These are phyloP conservation scores for Hymenoscyphus repandus DNA, from an alignment of 2,329 filamentous ascomycete species.

Conservation along the genomic window DNA sequence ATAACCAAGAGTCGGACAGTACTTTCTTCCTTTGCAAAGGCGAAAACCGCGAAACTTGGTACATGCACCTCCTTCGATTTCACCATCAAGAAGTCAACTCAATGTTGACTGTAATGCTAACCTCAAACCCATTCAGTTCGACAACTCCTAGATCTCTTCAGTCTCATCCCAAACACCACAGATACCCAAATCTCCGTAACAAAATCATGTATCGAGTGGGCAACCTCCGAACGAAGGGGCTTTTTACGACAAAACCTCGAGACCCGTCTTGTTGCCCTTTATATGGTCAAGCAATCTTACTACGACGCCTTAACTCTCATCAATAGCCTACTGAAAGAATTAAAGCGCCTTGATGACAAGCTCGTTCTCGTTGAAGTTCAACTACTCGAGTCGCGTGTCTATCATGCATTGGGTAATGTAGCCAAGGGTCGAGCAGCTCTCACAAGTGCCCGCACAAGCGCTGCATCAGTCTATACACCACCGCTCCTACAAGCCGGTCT, in stretches of 20 bases:
- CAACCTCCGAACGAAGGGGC: conserved; percentile 84
- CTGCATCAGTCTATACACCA: conserved; percentile 95
- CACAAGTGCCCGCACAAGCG: conserved; percentile 89
- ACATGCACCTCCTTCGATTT: conserved; percentile 25
- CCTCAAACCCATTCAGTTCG: conserved; percentile 58
- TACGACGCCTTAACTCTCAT: conserved; percentile 96
- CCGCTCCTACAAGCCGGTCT: conserved; percentile 91
- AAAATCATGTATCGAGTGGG: conserved; percentile 99
- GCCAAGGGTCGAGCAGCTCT: conserved; percentile 92
- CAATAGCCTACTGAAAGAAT: conserved; percentile 90
- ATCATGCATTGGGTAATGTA: conserved; percentile 95
- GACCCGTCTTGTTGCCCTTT: conserved; percentile 85
- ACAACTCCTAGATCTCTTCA: conserved; percentile 92
- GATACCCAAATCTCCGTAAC: conserved; percentile 93
- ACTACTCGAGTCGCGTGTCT: conserved; percentile 91
- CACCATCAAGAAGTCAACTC: not conserved
- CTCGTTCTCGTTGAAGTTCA: conserved; percentile 96
- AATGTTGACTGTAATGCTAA: not conserved
- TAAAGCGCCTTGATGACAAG: conserved; percentile 98
- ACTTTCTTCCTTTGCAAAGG: conserved; percentile 94
- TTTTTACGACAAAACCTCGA: conserved; percentile 98
- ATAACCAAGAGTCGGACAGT: conserved; percentile 86
- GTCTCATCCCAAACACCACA: conserved; percentile 86
- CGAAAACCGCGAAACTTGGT: conserved; percentile 98
- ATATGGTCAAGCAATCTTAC: conserved; percentile 97